These are phyloP conservation scores for Suhomyces yuchorum DNA, from an alignment of 1,139 yeast species.

Conservation along the genomic window DNA sequence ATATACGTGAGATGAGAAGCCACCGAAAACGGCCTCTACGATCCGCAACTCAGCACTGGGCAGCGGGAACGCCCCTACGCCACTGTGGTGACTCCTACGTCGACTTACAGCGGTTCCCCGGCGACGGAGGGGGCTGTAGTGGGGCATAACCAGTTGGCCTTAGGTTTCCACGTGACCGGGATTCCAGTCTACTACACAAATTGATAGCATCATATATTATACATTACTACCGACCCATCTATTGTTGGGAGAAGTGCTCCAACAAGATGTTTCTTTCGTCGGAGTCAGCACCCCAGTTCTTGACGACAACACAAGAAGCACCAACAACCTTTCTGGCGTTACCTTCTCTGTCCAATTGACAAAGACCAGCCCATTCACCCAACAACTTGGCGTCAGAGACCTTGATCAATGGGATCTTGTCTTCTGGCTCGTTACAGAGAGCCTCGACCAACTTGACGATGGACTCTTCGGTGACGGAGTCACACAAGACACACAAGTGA, in stretches of 20 bases:
- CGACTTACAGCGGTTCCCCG: too few species aligned
- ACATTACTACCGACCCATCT: constrained; percentile 27
- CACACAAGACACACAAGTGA: constrained; percentile 95
- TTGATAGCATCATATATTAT: constrained; percentile 8
- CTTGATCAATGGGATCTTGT: constrained; percentile 97
- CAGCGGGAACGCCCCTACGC: too few species aligned
- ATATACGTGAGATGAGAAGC: background rate
- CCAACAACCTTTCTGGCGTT: constrained; percentile 99
- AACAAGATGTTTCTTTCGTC: constrained; percentile 96
- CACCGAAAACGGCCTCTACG: background rate
- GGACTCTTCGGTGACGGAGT: constrained; percentile 97
- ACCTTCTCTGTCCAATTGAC: constrained; percentile 99
- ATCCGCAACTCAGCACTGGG: background rate
- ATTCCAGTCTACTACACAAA: too few species aligned
- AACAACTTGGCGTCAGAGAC: constrained; percentile 99
- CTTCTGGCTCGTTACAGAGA: constrained; percentile 96
- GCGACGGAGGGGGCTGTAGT: too few species aligned
- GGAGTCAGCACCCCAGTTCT: constrained; percentile 99
- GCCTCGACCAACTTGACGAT: constrained; percentile 98
- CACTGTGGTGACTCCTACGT: too few species aligned
- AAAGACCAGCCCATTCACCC: constrained; percentile 99
- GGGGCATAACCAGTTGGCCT: too few species aligned
- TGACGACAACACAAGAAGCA: constrained; percentile 99
- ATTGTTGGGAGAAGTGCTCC: constrained; percentile 94
- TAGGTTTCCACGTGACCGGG: too few species aligned